phyloP scores from a whole-genome alignment of 1,139 yeast genomes.

The Meyerozyma smithsonii region DNA sequence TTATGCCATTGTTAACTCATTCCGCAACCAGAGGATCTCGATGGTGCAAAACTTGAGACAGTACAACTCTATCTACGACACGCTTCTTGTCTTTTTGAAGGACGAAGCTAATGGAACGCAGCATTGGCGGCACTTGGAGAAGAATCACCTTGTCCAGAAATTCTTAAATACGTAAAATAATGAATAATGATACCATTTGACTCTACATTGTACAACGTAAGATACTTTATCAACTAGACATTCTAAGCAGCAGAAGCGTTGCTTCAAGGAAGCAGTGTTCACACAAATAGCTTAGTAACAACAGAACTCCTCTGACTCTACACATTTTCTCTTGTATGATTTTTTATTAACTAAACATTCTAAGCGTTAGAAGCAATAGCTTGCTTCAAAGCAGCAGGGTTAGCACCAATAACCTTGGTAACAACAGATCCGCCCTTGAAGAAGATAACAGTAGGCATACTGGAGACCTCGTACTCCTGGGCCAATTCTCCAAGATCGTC shows the following conservation, averaged over 20 bases:
- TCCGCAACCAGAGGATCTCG: conserved; percentile 68
- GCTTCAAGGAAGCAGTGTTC: conserved; percentile 76
- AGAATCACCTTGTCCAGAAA: not conserved
- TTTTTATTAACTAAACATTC: no score
- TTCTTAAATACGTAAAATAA: not conserved
- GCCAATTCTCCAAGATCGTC: conserved; percentile 76
- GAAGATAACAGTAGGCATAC: conserved; percentile 88
- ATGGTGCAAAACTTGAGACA: conserved; percentile 84
- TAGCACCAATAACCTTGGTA: conserved; percentile 79
- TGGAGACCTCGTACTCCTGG: conserved; percentile 63
- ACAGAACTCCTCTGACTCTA: conserved; percentile 70
- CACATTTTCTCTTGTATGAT: no score
- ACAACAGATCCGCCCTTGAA: conserved; percentile 72
- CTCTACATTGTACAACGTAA: not conserved
- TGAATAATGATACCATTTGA: conserved; percentile 1
- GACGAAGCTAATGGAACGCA: conserved; percentile 7
- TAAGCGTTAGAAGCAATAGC: conserved; percentile 56
- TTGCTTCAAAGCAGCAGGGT: conserved; percentile 75
- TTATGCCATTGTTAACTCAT: conserved; percentile 49
- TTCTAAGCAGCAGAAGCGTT: conserved; percentile 48
- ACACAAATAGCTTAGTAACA: conserved; percentile 78
- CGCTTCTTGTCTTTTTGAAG: conserved; percentile 22
- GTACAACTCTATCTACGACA: conserved; percentile 67
- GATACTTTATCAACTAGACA: no score
- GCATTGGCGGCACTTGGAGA: conserved; percentile 10